Conservation (phyloP, 192 early-diverging fungal species). For the Linnemannia schmuckeri region DNA sequence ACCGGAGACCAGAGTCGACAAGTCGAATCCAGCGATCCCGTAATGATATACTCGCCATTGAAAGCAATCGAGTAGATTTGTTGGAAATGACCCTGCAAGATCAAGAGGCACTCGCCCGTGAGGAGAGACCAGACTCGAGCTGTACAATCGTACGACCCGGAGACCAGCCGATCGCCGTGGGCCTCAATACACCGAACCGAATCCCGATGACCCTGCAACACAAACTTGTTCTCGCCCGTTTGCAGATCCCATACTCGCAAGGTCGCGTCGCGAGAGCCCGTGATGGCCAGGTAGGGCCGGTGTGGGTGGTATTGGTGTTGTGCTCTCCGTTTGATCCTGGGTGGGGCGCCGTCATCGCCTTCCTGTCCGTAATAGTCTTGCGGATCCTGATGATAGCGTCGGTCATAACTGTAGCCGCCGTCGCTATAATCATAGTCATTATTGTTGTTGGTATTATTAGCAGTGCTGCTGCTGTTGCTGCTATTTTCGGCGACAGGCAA, state of each 20-base stretch:
- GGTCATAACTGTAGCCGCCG: neutral
- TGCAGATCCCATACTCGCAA: conserved; percentile 92
- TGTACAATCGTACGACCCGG: conserved; percentile 93
- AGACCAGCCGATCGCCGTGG: conserved; percentile 84
- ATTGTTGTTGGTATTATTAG: neutral
- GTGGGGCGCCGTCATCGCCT: neutral
- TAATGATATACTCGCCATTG: conserved; percentile 85
- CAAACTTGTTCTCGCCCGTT: conserved; percentile 75
- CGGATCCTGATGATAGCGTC: neutral
- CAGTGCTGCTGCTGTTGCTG: neutral
- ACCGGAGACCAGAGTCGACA: conserved; percentile 93
- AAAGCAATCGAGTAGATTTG: conserved; percentile 98
- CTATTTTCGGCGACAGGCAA: neutral
- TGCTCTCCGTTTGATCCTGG: neutral
- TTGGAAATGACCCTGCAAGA: conserved; percentile 87
- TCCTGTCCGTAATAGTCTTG: neutral
- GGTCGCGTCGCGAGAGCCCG: conserved; percentile 93
- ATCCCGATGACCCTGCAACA: conserved; percentile 87
- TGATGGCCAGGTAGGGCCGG: conserved; percentile 75
- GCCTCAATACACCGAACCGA: conserved; percentile 95
- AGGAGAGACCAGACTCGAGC: conserved; percentile 92
- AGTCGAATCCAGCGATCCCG: conserved; percentile 92
- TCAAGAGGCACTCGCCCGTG: conserved; percentile 79
- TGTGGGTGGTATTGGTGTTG: neutral
- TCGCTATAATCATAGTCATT: neutral